These are phyloP conservation scores for Lentithecium fluviatile DNA, from an alignment of 495 filamentous ascomycete genomes.

Conservation along the genomic window DNA sequence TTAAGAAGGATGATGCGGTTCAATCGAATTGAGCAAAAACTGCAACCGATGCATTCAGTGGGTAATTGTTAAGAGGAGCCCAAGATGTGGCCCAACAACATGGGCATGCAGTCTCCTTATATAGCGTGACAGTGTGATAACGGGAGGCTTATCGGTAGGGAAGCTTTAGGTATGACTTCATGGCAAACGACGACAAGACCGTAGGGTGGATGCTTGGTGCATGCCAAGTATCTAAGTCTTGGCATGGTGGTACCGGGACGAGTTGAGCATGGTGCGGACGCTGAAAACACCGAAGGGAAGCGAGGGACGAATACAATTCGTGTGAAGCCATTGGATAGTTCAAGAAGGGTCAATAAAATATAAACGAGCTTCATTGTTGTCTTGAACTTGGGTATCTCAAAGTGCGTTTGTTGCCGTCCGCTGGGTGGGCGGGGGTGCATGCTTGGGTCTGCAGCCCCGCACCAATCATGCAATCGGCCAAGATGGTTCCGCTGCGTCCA, in stretches of 20 bases:
- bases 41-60: conserved; percentile 6
- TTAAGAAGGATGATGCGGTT: conserved; percentile 15
- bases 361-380: no score
- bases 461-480: not conserved
- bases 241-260: not conserved
- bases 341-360: no score
- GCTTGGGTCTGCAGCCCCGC: conserved; percentile 7
- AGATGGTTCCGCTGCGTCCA: conserved; percentile 7
- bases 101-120: not conserved
- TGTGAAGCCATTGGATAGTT: no score
- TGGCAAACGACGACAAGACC: conserved; percentile 11
- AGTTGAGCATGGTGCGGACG: not conserved
- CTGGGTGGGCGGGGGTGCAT: not conserved
- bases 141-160: not conserved
- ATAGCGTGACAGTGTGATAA: conserved; percentile 2
- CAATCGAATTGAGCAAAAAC: conserved; percentile 8
- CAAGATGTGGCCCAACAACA: not conserved
- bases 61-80: not conserved
- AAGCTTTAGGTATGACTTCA: conserved; percentile 9
- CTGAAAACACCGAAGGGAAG: not conserved
- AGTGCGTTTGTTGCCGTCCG: not conserved
- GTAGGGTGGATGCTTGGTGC: not conserved
- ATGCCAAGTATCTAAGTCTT: not conserved
- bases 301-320: no score
- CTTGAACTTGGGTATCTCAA: no score